These are phyloP conservation scores for Gelatoporia subvermispora DNA, from an alignment of 768 basidiomycete genomes.

Conservation along the genomic window DNA sequence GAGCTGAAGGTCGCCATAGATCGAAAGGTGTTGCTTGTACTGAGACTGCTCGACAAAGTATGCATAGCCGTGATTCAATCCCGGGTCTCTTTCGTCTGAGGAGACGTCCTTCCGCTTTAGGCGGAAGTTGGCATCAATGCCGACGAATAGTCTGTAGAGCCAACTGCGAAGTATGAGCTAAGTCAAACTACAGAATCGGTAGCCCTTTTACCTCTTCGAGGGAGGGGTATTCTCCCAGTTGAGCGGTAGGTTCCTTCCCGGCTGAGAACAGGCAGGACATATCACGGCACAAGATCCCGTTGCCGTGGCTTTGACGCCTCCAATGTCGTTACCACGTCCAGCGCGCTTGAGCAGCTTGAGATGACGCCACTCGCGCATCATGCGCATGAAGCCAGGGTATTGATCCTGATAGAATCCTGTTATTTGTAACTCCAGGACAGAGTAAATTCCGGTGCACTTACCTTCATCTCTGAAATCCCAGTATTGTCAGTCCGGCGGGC, in stretches of 20 bases:
- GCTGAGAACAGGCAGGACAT: constrained; percentile 22
- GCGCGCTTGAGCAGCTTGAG: constrained; percentile 15
- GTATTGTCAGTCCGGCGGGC: constrained; percentile 26
- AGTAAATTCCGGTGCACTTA: too few relatives aligned
- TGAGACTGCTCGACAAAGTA: constrained; percentile 19
- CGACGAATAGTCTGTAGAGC: constrained; percentile 19
- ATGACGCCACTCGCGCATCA: constrained; percentile 15
- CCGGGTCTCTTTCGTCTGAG: constrained; percentile 11
- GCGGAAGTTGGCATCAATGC: constrained; percentile 26
- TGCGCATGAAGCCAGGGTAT: constrained; percentile 7
- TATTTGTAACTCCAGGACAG: not conserved
- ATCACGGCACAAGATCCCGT: constrained; percentile 11
- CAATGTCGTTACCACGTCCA: constrained; percentile 16
- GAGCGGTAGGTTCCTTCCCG: constrained; percentile 12
- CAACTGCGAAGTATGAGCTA: constrained; percentile 14
- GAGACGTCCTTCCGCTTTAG: constrained; percentile 16
- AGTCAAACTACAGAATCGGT: constrained; percentile 2
- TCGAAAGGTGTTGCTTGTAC: constrained; percentile 17
- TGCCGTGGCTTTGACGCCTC: constrained; percentile 5
- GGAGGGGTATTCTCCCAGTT: not conserved
- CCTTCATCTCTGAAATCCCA: too few relatives aligned
- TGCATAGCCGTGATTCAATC: constrained; percentile 18
- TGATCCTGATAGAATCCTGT: constrained; percentile 8
- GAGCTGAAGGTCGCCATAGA: not conserved
- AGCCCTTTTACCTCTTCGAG: too few relatives aligned